phyloP scores from a whole-genome alignment of 805 yeast species.

The Lachancea meyersii region DNA sequence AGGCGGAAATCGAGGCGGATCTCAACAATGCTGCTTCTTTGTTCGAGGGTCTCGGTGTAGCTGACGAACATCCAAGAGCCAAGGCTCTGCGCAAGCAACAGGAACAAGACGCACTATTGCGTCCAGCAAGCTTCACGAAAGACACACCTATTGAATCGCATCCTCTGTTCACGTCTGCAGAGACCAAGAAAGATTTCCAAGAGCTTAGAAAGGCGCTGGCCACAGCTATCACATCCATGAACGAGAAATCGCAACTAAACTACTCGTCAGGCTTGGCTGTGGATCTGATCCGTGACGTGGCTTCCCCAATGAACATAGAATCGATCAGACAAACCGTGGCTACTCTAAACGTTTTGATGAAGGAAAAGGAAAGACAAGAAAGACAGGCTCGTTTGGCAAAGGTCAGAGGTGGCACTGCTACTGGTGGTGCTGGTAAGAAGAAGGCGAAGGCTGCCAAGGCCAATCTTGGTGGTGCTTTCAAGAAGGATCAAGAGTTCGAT shows the following conservation, averaged over 20 bases:
- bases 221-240: slow-evolving; percentile 52
- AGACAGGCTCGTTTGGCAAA: slow-evolving; percentile 79
- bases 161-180: slow-evolving; percentile 73
- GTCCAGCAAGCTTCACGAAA: slow-evolving; percentile 28
- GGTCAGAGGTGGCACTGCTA: slow-evolving; percentile 71
- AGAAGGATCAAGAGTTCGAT: slow-evolving; percentile 60
- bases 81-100: slow-evolving; percentile 33
- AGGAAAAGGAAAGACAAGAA: slow-evolving; percentile 84
- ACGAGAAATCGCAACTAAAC: slow-evolving; percentile 55
- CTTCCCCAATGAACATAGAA: slow-evolving; percentile 75
- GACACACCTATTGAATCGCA: slow-evolving; percentile 61
- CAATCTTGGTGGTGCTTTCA: slow-evolving; percentile 54
- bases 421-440: slow-evolving; percentile 93
- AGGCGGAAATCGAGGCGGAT: slow-evolving; percentile 81
- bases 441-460: slow-evolving; percentile 78
- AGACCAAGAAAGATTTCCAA: slow-evolving; percentile 71
- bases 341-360: slow-evolving; percentile 72
- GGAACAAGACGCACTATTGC: slow-evolving; percentile 30
- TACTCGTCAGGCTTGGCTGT: slow-evolving; percentile 73
- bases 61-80: slow-evolving; percentile 43
- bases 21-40: slow-evolving; percentile 88
- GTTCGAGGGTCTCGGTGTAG: slow-evolving; percentile 64
- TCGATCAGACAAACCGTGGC: slow-evolving; percentile 79
- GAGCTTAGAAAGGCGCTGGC: slow-evolving; percentile 68
- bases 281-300: slow-evolving; percentile 78